A percentile compares a stretch with the other conserved stretches of the same genome.
Conservation (phyloP, 208 protist species). For the Crithidia thermophila region DNA sequence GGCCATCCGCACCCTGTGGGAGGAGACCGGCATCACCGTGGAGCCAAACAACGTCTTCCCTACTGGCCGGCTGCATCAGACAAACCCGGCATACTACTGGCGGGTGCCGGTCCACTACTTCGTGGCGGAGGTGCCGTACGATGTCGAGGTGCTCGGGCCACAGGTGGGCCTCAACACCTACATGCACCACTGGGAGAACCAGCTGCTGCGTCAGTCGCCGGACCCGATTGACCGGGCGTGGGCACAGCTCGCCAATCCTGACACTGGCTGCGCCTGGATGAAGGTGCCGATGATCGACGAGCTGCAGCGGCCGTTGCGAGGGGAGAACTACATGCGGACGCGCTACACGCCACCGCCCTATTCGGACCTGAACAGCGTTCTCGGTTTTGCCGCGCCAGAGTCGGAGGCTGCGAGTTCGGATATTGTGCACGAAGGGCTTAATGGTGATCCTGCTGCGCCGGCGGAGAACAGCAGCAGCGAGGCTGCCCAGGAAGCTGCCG, state of each 20-base stretch:
- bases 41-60: constrained; percentile 63
- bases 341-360: constrained; percentile 91
- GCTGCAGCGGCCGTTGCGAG: constrained; percentile 82
- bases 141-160: constrained; percentile 77
- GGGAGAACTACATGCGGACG: constrained; percentile 81
- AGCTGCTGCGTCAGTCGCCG: constrained; percentile 82
- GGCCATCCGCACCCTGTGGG: constrained; percentile 85
- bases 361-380: constrained; percentile 54
- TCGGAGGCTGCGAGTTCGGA: too few relatives aligned
- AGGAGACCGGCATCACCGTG: constrained; percentile 92
- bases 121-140: constrained; percentile 83
- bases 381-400: constrained; percentile 44
- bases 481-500: too few relatives aligned
- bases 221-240: constrained; percentile 91
- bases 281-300: constrained; percentile 73
- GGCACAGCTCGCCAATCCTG: constrained; percentile 77
- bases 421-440: too few relatives aligned
- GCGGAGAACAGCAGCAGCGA: too few relatives aligned
- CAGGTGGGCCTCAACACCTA: constrained; percentile 76
- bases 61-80: constrained; percentile 63
- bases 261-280: constrained; percentile 91
- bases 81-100: constrained; percentile 80
- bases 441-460: too few relatives aligned
- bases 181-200: constrained; percentile 82
- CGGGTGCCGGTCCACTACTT: constrained; percentile 91